phyloP scores from a whole-genome alignment of 1,284 basidiomycete genomes.

The Irpex lacteus region DNA sequence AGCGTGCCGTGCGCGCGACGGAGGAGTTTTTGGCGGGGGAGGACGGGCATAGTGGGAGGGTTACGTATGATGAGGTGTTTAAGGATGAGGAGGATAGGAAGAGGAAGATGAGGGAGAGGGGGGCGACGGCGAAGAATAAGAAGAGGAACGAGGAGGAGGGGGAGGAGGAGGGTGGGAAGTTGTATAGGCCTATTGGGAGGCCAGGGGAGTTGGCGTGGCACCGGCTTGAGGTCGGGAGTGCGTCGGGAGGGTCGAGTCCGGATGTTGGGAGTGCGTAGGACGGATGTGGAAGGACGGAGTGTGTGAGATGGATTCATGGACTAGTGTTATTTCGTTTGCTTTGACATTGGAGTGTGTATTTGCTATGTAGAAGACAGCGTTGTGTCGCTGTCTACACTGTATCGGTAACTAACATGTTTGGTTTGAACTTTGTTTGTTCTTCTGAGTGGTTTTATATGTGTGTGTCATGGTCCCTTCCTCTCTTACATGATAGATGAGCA shows the following conservation, averaged over 20 bases:
- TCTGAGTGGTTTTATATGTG: too few species aligned
- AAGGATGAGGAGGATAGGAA: slow-evolving; percentile 10
- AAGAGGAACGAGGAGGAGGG: slow-evolving; percentile 10
- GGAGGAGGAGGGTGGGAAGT: slow-evolving; percentile 13
- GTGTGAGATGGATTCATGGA: neutral
- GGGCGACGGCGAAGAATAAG: slow-evolving; percentile 6
- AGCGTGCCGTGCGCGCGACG: slow-evolving; percentile 9
- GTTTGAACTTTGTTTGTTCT: too few species aligned
- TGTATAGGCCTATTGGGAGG: slow-evolving; percentile 12
- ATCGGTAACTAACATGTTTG: neutral
- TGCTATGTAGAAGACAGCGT: neutral
- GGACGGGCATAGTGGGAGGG: slow-evolving; percentile 9
- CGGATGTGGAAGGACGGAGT: neutral
- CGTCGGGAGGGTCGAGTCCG: neutral
- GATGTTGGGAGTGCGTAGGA: neutral
- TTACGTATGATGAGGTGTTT: slow-evolving; percentile 14
- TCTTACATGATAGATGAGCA: neutral
- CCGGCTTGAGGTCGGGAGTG: slow-evolving; percentile 4
- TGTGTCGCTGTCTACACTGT: neutral
- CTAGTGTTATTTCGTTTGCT: neutral
- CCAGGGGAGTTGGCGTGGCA: slow-evolving; percentile 15
- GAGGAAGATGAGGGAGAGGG: slow-evolving; percentile 10
- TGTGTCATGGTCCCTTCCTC: too few species aligned
- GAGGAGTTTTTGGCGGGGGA: slow-evolving; percentile 11
- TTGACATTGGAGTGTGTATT: neutral